Base-by-base conservation (phyloP, 768 basidiomycete species). In the Suillus cothurnatus region DNA sequence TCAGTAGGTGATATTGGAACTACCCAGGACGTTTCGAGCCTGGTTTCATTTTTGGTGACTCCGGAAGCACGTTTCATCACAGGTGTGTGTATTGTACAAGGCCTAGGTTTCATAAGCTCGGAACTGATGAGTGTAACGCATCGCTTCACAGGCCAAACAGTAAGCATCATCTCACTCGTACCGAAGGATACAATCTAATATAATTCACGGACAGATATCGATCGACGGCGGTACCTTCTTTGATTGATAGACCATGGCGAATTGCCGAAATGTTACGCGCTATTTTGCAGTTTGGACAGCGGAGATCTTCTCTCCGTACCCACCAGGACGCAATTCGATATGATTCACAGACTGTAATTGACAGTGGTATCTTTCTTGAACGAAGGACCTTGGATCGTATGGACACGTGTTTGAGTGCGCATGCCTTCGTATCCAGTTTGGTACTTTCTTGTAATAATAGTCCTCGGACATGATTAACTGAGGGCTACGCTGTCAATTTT, bases 21-120 rank as follows among this genome's bases (percentile, higher is more conserved):
- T 7, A 15, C 74, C 36, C 65, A 74, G 9, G 81, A 80, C 39
- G 43, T 81, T n/a, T 79, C 79, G 2, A 70, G 66, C 21, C 72
- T 82, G 0, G 81, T 81, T 5, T 72, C 77, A 7, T 81, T 75
- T 66, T 67, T 82, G 23, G 77, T 66, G 2, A 77, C 76, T 1
- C 71, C 74, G 4, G 75, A 77, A 23, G 73, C 80, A 17, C 69
- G 69, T 64, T 76, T 71, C 26, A 52, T 81, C 64, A 80, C 78
- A 55, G 79, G 80, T 75, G 64, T 17, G 80, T 75, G 64, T 17
- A 66, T 60, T 11, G 31, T 23, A 17, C 8, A 50, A 21, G 39
- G 23, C 14, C 6, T 4, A 15, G 49, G 12, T 41, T 26, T 45
- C n/a, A 26, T 19, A 17, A 28, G 11, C 15, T 62, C 57, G 19